These are phyloP conservation scores for Penicillium ochrochloron DNA, from an alignment of 495 filamentous ascomycete genomes.

Conservation along the genomic window DNA sequence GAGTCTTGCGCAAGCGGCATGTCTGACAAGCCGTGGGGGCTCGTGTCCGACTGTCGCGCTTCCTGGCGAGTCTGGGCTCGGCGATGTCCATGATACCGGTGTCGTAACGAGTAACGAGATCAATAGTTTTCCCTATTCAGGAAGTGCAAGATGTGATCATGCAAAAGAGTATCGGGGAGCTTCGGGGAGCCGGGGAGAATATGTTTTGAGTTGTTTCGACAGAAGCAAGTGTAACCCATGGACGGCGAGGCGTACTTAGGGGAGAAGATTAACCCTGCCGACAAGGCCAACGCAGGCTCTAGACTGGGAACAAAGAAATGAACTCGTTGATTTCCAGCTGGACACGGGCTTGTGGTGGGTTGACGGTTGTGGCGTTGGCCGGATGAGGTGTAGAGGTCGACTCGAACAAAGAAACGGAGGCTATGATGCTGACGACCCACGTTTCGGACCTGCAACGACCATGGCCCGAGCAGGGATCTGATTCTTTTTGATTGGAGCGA, in stretches of 20 bases:
- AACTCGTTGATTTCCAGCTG: not conserved
- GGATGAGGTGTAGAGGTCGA: not conserved
- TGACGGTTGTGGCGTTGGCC: conserved; percentile 13
- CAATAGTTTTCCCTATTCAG: conserved; percentile 14
- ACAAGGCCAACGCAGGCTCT: not conserved
- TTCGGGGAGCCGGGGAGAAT: conserved; percentile 25
- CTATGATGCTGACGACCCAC: not conserved
- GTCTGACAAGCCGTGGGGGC: conserved; percentile 38
- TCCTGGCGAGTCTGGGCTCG: conserved; percentile 23
- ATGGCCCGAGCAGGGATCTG: conserved; percentile 4
- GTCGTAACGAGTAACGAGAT: not conserved
- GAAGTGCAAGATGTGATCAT: conserved; percentile 8
- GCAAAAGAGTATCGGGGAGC: conserved; percentile 19
- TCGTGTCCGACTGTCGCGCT: conserved; percentile 35
- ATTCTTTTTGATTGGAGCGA: not conserved
- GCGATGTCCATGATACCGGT: conserved; percentile 24
- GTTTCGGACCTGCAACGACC: conserved; percentile 5
- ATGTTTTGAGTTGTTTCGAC: conserved; percentile 3
- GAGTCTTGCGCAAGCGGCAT: conserved; percentile 37
- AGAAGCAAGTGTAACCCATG: conserved; percentile 26
- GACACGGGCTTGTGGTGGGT: not conserved
- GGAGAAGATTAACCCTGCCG: conserved; percentile 10
- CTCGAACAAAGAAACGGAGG: conserved; percentile 17
- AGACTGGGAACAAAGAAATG: conserved; percentile 26
- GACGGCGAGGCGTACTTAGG: conserved; percentile 20